phyloP scores from a whole-genome alignment of 2,329 filamentous ascomycete genomes.

The Microdochium nivale region DNA sequence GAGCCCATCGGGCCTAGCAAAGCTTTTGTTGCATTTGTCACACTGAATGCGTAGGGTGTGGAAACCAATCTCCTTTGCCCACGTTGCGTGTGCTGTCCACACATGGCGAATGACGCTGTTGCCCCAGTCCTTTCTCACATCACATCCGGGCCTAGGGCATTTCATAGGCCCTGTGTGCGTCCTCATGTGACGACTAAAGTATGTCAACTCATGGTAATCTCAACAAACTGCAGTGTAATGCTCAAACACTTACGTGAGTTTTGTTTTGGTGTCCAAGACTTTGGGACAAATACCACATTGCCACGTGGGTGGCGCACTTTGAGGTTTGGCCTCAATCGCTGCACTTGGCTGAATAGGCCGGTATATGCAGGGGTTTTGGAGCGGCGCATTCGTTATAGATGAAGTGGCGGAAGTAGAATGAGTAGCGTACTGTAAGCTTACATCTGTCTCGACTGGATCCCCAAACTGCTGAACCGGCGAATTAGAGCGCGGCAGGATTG shows the following conservation, averaged over 20 bases:
- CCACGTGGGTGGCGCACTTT: background rate
- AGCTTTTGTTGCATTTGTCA: background rate
- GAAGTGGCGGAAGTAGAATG: background rate
- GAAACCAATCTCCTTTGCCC: background rate
- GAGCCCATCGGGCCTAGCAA: background rate
- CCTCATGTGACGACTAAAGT: background rate
- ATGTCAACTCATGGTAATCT: background rate
- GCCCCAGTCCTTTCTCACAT: background rate
- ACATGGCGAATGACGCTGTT: background rate
- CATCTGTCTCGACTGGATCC: background rate
- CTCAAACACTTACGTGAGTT: background rate
- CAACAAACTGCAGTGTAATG: background rate
- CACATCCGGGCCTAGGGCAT: background rate
- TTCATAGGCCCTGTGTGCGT: background rate
- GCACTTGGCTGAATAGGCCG: background rate
- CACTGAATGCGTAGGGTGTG: background rate
- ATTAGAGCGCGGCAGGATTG: background rate
- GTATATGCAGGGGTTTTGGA: background rate
- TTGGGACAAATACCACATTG: background rate
- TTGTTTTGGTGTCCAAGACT: background rate
- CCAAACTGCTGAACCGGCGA: background rate
- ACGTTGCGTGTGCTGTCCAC: background rate
- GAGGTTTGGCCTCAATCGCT: background rate
- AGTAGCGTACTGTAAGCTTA: background rate
- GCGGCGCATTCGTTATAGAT: background rate